These are phyloP conservation scores for Alternaria atra DNA, from an alignment of 2,329 filamentous ascomycete genomes.

Conservation along the genomic window DNA sequence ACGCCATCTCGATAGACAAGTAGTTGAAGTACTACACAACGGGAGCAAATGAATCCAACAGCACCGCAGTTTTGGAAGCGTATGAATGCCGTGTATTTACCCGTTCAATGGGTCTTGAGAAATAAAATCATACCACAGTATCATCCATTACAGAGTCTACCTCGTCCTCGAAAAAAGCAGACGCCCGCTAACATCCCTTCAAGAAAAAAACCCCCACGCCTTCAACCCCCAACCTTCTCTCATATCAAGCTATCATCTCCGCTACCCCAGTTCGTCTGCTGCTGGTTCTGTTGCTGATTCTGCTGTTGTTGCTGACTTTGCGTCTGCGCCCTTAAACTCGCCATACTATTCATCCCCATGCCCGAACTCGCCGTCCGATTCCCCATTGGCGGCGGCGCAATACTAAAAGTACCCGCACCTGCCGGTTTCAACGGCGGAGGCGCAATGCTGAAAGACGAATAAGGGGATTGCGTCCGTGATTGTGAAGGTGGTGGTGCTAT, in stretches of 20 bases:
- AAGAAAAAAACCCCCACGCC: neutral
- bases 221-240: neutral
- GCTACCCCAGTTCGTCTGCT: conserved; percentile 32
- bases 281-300: conserved; percentile 22
- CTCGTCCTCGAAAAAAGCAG: too few species aligned
- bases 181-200: conserved; percentile 2
- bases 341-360: conserved; percentile 39
- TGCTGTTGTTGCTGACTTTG: conserved; percentile 30
- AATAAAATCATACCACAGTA: neutral
- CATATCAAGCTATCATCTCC: conserved; percentile 43
- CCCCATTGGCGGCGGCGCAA: conserved; percentile 37
- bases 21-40: too few species aligned
- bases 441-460: conserved; percentile 50
- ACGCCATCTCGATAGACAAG: too few species aligned
- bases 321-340: conserved; percentile 35
- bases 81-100: neutral
- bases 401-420: conserved; percentile 32
- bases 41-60: too few species aligned
- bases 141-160: neutral
- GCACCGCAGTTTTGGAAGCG: too few species aligned
- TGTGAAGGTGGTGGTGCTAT: conserved; percentile 59
- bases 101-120: neutral
- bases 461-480: conserved; percentile 35
- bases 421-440: conserved; percentile 43
- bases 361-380: conserved; percentile 30